phyloP scores from a whole-genome alignment of 805 yeast genomes.

The Brettanomyces naardenensis region DNA sequence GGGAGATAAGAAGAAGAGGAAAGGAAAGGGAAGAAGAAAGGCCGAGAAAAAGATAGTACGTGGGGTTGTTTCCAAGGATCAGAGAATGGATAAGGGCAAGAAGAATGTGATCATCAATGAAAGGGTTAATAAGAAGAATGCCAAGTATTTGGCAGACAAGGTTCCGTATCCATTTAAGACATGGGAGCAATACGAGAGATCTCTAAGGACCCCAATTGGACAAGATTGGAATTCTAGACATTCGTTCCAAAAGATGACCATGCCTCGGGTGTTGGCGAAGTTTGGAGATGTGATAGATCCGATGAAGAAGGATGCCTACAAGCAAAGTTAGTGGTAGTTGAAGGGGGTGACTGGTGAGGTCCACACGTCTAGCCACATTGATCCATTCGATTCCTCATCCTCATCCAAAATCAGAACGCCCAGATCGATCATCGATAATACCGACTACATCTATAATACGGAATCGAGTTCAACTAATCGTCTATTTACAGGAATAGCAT shows the following conservation, averaged over 20 bases:
- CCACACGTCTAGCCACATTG: neutral
- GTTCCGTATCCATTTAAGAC: constrained; percentile 95
- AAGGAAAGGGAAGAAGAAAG: constrained; percentile 32
- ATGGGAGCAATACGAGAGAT: constrained; percentile 89
- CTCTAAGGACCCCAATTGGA: constrained; percentile 92
- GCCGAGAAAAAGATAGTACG: constrained; percentile 62
- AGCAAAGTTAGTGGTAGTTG: too few relatives aligned
- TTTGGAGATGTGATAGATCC: constrained; percentile 91
- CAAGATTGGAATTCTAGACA: constrained; percentile 92
- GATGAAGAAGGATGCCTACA: constrained; percentile 78
- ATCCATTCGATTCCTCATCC: neutral
- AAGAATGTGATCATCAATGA: constrained; percentile 87
- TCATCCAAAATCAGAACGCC: neutral
- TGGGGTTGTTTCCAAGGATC: constrained; percentile 66
- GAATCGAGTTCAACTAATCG: too few relatives aligned
- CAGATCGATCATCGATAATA: too few relatives aligned
- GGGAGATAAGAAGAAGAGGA: constrained; percentile 7
- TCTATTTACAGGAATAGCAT: too few relatives aligned
- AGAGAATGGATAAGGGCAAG: constrained; percentile 70
- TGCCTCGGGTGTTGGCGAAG: constrained; percentile 81
- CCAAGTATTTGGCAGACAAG: constrained; percentile 78
- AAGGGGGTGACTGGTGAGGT: too few relatives aligned
- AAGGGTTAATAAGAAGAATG: constrained; percentile 71
- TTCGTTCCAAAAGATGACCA: constrained; percentile 79
- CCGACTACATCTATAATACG: too few relatives aligned